Conservation (phyloP, 129 eudicot species). For the Flaveria robusta region DNA sequence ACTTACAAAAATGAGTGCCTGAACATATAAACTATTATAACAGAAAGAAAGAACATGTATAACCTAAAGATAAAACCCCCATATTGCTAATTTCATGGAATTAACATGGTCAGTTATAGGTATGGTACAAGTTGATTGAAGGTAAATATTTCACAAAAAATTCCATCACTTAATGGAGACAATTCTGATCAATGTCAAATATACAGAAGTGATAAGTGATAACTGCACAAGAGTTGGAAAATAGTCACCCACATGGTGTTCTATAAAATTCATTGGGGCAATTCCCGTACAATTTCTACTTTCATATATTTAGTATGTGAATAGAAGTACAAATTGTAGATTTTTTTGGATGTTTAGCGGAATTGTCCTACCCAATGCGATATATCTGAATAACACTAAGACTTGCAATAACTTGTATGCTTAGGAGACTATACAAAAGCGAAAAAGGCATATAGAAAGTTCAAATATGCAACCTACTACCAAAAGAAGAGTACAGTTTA, state of each 20-base stretch:
- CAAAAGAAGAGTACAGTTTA: not conserved
- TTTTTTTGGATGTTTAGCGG: not conserved
- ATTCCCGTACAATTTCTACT: not conserved
- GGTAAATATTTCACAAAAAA: not conserved
- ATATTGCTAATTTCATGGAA: conserved; percentile 1
- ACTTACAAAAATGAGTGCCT: not conserved
- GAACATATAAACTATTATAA: not conserved
- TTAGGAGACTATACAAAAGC: not conserved
- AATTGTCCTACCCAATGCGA: conserved; percentile 2
- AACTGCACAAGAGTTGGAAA: not conserved
- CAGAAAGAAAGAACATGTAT: not conserved
- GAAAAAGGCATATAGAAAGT: not conserved
- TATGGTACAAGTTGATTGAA: conserved; percentile 10
- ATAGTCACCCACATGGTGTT: not conserved
- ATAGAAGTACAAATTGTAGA: not conserved
- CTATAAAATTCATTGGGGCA: not conserved
- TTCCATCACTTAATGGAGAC: conserved; percentile 1
- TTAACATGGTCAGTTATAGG: not conserved
- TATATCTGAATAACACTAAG: not conserved
- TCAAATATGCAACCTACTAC: not conserved
- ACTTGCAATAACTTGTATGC: conserved; percentile 6
- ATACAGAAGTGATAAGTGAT: not conserved
- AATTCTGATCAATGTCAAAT: not conserved
- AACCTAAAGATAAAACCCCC: not conserved
- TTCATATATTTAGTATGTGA: not conserved